Evolutionary conservation across 176 grass and related monocot genomes (phyloP).

Genomic region (Musa acuminata): DNA sequence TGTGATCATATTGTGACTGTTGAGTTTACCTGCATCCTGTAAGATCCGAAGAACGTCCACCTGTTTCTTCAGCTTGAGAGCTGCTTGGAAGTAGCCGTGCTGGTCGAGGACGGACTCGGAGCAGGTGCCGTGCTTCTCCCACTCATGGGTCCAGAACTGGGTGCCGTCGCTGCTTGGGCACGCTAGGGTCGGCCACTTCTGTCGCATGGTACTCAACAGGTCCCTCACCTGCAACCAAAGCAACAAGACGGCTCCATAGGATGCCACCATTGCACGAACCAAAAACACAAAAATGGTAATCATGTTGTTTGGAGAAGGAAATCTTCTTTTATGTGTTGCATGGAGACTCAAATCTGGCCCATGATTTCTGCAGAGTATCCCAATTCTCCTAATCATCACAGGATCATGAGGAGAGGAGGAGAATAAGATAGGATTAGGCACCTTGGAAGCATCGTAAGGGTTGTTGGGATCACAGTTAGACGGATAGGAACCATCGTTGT

Average conservation of each 20-base stretch:
- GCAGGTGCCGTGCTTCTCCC: conserved; percentile 97
- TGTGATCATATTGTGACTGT: no score
- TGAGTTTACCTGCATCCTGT: conserved; percentile 15
- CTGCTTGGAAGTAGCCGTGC: conserved; percentile 66
- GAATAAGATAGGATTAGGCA: no score
- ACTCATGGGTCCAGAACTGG: conserved; percentile 73
- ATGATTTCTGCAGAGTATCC: no score
- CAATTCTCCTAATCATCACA: no score
- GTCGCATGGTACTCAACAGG: conserved; percentile 39
- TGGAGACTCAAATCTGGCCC: no score
- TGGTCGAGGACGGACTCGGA: conserved; percentile 44
- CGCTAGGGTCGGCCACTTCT: conserved; percentile 65
- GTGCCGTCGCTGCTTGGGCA: conserved; percentile 58
- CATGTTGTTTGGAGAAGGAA: no score
- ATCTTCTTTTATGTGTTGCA: no score
- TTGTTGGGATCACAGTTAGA: conserved; percentile 52
- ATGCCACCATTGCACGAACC: no score
- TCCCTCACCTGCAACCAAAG: conserved; percentile 38
- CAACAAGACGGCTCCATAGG: no score
- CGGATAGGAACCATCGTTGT: conserved; percentile 75
- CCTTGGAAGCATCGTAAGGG: conserved; percentile 63
- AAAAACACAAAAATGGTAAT: no score
- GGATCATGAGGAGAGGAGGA: no score
- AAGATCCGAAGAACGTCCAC: conserved; percentile 46
- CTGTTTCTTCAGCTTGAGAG: conserved; percentile 39